phyloP scores from a whole-genome alignment of 768 basidiomycete genomes.

The Termitomyces sp. region DNA sequence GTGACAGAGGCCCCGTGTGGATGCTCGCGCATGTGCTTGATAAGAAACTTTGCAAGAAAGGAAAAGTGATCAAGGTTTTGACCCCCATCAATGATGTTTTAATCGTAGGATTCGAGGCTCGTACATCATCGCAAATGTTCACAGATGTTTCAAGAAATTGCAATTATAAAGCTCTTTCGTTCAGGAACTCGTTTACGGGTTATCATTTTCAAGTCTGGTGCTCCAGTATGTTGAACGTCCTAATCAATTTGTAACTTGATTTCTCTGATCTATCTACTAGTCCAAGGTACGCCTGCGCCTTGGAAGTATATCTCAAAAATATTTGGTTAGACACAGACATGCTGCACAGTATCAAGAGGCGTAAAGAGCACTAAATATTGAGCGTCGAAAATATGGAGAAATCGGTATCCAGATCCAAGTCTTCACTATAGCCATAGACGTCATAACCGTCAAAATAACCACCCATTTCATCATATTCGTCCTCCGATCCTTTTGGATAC shows the following conservation, averaged over 20 bases:
- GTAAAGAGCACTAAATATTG: neutral
- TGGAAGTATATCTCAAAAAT: neutral
- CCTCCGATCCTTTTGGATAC: conserved; percentile 9
- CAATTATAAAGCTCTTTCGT: no score
- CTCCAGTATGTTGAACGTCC: no score
- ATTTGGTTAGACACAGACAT: neutral
- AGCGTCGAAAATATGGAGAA: neutral
- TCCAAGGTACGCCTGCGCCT: no score
- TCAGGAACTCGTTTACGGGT: no score
- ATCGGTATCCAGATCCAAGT: conserved; percentile 2
- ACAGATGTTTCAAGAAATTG: no score
- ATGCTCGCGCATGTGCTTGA: neutral
- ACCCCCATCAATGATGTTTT: no score
- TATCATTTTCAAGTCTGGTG: no score
- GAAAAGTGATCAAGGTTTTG: neutral
- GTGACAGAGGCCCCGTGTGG: neutral
- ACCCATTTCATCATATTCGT: conserved; percentile 13
- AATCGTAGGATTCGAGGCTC: no score
- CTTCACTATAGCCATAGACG: conserved; percentile 1
- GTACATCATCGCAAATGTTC: no score
- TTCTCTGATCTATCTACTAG: no score
- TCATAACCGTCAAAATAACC: conserved; percentile 9
- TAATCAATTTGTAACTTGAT: no score
- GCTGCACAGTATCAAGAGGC: neutral
- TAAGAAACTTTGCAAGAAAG: neutral